phyloP scores from a whole-genome alignment of 208 protist genomes.

The Leishmania gerbilli region DNA sequence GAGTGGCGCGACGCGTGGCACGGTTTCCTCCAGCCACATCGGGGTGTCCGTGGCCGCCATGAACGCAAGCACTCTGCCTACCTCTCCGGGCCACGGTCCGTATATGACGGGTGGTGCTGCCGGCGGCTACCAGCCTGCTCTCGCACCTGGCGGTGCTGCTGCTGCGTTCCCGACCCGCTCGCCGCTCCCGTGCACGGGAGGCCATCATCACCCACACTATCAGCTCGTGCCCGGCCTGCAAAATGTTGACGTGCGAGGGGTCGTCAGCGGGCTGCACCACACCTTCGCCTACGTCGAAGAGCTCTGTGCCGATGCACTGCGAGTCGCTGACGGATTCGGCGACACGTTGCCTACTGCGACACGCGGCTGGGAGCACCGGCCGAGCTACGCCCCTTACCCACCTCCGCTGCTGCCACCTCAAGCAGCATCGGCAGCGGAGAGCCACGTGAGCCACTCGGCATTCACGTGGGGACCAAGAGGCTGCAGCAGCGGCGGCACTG shows the following conservation, averaged over 20 bases:
- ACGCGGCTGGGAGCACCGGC: conserved; percentile 1
- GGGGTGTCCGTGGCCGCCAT: conserved; percentile 12
- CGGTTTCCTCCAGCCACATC: not conserved
- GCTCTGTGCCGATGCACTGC: conserved; percentile 10
- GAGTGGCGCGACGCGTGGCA: not conserved
- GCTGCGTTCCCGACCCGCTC: not conserved
- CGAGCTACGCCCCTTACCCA: not conserved
- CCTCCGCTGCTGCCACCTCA: not conserved
- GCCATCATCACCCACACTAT: conserved; percentile 35
- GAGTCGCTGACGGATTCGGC: not conserved
- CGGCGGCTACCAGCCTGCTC: not conserved
- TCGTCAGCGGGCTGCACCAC: conserved; percentile 85
- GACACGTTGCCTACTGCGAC: not conserved
- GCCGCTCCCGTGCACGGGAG: conserved; percentile 13
- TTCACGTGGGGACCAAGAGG: not conserved
- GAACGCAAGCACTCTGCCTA: conserved; percentile 2
- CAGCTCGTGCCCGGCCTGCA: conserved; percentile 56
- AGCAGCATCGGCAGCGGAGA: not conserved
- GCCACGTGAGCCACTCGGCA: not conserved
- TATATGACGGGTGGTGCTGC: not conserved
- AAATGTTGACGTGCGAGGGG: conserved; percentile 52
- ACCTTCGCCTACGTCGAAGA: conserved; percentile 83
- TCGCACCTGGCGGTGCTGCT: not conserved
- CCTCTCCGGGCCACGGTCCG: not conserved
- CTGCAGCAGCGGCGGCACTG: not conserved